phyloP scores from a whole-genome alignment of 108 stramenopile genomes.

The Cyclotella baltica region DNA sequence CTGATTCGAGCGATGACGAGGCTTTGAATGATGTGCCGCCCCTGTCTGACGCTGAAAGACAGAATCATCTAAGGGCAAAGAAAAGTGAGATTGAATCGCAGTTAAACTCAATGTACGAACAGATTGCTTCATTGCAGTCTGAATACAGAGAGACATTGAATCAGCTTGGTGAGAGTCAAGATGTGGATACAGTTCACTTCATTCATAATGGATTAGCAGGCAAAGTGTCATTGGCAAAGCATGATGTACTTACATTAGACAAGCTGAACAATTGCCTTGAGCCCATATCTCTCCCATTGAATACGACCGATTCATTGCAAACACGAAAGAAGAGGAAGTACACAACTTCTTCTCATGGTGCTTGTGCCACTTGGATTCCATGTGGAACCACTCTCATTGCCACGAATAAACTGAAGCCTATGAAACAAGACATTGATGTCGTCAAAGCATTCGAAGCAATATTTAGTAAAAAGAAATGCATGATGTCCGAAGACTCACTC shows the following conservation, averaged over 20 bases:
- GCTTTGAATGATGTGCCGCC: not conserved
- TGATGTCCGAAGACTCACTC: not conserved
- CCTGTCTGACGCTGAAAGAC: not conserved
- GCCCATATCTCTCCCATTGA: too few relatives aligned
- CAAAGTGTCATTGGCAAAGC: not conserved
- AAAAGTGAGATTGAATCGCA: not conserved
- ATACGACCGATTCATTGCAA: not conserved
- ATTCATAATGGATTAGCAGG: not conserved
- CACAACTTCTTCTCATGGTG: not conserved
- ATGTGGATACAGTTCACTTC: not conserved
- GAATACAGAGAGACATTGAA: not conserved
- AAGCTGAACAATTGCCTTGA: not conserved
- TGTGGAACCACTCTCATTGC: not conserved
- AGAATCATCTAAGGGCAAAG: not conserved
- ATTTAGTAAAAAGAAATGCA: constrained; percentile 4
- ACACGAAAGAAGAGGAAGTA: not conserved
- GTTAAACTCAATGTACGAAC: too few relatives aligned
- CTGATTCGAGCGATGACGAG: too few relatives aligned
- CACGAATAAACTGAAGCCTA: not conserved
- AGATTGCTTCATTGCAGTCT: not conserved
- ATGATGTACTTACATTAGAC: not conserved
- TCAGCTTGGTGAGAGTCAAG: not conserved
- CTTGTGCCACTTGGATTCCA: not conserved
- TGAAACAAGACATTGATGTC: not conserved
- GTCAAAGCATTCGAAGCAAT: not conserved